phyloP scores from a whole-genome alignment of 805 yeast species.

The Starmerella tilneyi region DNA sequence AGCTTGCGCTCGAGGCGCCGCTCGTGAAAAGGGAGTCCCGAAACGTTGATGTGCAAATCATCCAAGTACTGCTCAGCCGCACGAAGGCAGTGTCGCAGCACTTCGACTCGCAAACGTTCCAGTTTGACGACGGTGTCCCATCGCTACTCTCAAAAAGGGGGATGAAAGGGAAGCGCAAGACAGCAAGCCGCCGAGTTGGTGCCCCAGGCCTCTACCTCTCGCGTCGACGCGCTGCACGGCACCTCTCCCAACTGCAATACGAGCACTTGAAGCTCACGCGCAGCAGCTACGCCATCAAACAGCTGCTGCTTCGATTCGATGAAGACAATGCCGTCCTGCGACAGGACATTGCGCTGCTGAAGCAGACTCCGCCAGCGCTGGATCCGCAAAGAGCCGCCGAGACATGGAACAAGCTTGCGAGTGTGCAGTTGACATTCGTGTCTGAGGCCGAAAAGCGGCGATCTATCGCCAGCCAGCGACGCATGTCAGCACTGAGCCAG shows the following conservation, averaged over 20 bases:
- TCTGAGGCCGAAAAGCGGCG: not conserved
- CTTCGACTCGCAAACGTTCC: not conserved
- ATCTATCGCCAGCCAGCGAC: constrained; percentile 8
- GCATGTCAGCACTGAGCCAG: constrained; percentile 6
- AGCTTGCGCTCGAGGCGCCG: constrained; percentile 11
- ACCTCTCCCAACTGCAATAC: not conserved
- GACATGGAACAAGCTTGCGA: constrained; percentile 13
- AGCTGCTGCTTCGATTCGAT: constrained; percentile 9
- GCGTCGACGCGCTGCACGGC: not conserved
- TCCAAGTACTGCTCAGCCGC: constrained; percentile 7
- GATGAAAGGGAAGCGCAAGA: not conserved
- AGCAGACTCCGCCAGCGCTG: not conserved
- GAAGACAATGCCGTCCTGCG: constrained; percentile 16
- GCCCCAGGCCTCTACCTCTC: constrained; percentile 4
- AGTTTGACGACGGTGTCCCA: not conserved
- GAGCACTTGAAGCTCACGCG: not conserved
- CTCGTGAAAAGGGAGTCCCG: not conserved
- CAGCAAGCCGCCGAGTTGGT: not conserved
- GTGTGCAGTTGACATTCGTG: constrained; percentile 4
- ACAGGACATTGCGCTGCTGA: constrained; percentile 3
- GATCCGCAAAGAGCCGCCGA: not conserved
- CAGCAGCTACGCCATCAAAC: not conserved
- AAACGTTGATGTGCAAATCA: not conserved
- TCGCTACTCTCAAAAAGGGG: not conserved
- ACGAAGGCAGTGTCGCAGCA: constrained; percentile 5